These are phyloP conservation scores for Aphanoascus verrucosus DNA, from an alignment of 2,329 filamentous ascomycete species.

Conservation along the genomic window DNA sequence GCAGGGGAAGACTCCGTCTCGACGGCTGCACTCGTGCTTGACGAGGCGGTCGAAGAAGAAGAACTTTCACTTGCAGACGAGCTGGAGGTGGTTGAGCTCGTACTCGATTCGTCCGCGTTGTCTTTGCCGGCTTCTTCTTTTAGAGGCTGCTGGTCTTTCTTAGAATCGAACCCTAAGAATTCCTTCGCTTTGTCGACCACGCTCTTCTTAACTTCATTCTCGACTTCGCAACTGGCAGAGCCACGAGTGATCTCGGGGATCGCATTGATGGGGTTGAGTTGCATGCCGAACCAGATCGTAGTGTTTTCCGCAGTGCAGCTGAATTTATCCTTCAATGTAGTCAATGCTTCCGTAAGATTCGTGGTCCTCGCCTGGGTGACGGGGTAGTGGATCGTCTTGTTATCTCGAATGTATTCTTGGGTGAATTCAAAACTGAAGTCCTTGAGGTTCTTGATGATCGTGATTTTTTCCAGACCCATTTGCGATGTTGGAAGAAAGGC, in stretches of 20 bases:
- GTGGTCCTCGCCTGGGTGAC: conserved; percentile 60
- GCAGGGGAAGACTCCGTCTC: conserved; percentile 41
- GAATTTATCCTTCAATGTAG: conserved; percentile 64
- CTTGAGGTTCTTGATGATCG: conserved; percentile 69
- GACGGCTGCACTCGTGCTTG: conserved; percentile 24
- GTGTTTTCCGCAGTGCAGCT: conserved; percentile 68
- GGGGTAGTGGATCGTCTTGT: conserved; percentile 44
- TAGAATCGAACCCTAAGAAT: conserved; percentile 85
- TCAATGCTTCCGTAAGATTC: conserved; percentile 78
- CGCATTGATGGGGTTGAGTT: conserved; percentile 61
- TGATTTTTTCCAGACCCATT: conserved; percentile 68
- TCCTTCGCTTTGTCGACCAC: conserved; percentile 93
- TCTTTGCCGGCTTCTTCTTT: conserved; percentile 47
- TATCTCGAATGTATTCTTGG: conserved; percentile 51
- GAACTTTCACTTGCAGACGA: conserved; percentile 24
- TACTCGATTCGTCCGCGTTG: conserved; percentile 37
- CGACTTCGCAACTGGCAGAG: conserved; percentile 75
- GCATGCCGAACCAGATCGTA: conserved; percentile 66
- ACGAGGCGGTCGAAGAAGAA: conserved; percentile 37
- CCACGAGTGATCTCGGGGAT: conserved; percentile 68
- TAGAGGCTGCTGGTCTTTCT: conserved; percentile 65
- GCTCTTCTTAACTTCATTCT: conserved; percentile 59
- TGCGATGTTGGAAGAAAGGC: conserved; percentile 71
- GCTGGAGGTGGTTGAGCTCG: conserved; percentile 18
- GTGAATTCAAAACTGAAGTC: conserved; percentile 74